Evolutionary conservation across 1,139 yeast species (phyloP), one percentile per base, ranked within the genome.

Genomic region (Debaryomyces robertsiae): DNA sequence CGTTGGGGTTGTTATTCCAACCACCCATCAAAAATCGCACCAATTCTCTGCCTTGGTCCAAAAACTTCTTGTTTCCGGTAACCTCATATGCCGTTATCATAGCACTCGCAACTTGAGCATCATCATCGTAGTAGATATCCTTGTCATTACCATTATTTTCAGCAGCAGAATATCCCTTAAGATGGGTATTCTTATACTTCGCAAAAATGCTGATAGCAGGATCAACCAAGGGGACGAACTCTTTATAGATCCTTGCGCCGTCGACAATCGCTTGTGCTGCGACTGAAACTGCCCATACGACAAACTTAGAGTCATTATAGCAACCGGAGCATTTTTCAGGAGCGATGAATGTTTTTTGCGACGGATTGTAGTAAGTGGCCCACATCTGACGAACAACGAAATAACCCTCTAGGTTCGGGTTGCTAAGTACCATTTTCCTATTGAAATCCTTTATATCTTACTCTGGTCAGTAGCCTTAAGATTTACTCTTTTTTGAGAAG

Each of bases 81-180:
- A 81, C 88, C 52, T 83, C 89, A 54, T 79, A 84, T 1, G 88
- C 87, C 1, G 83, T 74, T 43, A 84, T 65, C 53, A 82, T 70
- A 9, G 84, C 84, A 50, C 83, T 73, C 14, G 86, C 84, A 11
- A 82, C 82, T 56, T 84, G 91, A 3, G 90, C 91, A 55, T 83
- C 85, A 54, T 84, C 91, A 57, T 84, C 91, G 50, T 81, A 83
- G 58, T 83, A 82, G 36, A 84, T 79, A 56, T 84, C 90, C 36
- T 66, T 66, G 57, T 82, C 84, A 36, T 75, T 77, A 27, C 77
- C 75, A 41, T 64, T 65, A 55, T 77, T 70, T 53, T 77, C 81
- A 3, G 83, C 81, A 2, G 85, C 86, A 32, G 82, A 73, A 56
- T 65, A 81, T 2, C 81, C 84, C 44, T 71, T 75, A 52, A 66